Evolutionary conservation across 164 flowering plant genomes (phyloP).

Genomic region (Liquidambar formosana): DNA sequence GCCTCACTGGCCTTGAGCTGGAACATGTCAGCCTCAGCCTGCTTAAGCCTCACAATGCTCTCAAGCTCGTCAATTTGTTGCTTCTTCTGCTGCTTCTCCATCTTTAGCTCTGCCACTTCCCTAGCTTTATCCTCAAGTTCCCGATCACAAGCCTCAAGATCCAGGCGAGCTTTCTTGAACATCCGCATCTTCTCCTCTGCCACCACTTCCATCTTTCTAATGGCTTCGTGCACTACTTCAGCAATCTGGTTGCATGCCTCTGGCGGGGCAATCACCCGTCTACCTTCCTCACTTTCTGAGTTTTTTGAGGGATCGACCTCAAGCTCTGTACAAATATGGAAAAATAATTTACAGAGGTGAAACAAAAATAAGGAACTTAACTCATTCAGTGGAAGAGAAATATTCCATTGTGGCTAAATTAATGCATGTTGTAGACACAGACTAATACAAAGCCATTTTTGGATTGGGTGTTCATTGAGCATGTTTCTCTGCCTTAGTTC

Average conservation of each 20-base stretch:
- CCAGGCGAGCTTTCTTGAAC: constrained; percentile 77
- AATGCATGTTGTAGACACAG: no score
- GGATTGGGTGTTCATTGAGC: no score
- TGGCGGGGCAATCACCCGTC: constrained; percentile 79
- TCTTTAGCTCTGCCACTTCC: constrained; percentile 71
- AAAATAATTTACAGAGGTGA: not conserved
- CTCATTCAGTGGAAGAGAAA: not conserved
- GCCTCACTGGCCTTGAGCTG: constrained; percentile 95
- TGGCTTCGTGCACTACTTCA: constrained; percentile 96
- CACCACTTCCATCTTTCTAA: constrained; percentile 93
- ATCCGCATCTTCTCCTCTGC: constrained; percentile 87
- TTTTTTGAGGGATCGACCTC: constrained; percentile 69
- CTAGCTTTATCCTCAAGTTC: constrained; percentile 86
- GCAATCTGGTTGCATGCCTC: constrained; percentile 90
- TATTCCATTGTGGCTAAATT: not conserved
- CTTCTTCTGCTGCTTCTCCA: constrained; percentile 79
- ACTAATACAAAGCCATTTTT: no score
- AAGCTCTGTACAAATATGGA: constrained; percentile 47
- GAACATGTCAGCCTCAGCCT: constrained; percentile 98
- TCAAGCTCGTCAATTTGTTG: constrained; percentile 88
- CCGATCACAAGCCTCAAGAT: constrained; percentile 81
- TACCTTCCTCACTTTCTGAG: constrained; percentile 66
- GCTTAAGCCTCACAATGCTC: constrained; percentile 84
- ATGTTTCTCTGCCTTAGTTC: no score
- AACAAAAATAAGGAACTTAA: not conserved